phyloP scores from a whole-genome alignment of 2,329 filamentous ascomycete species.

The Talaromyces sp. region DNA sequence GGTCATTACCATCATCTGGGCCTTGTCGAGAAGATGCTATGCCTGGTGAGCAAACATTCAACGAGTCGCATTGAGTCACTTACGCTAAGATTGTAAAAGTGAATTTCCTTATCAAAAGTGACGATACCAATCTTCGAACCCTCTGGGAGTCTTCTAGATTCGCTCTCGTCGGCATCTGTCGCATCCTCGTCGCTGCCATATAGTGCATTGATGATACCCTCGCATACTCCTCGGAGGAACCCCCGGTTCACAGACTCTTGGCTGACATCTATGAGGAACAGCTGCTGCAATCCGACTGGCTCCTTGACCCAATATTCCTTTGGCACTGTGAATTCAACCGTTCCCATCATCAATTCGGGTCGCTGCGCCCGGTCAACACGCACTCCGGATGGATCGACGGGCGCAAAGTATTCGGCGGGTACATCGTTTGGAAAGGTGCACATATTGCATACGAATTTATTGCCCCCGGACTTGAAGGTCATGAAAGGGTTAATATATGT shows the following conservation, averaged over 20 bases:
- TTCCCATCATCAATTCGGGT: slow-evolving; percentile 84
- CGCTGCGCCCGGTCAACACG: slow-evolving; percentile 83
- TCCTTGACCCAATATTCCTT: slow-evolving; percentile 99
- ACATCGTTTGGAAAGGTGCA: slow-evolving; percentile 97
- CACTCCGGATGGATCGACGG: slow-evolving; percentile 78
- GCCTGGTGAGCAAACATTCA: slow-evolving; percentile 20
- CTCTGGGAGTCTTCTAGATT: slow-evolving; percentile 59
- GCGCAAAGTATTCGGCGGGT: slow-evolving; percentile 84
- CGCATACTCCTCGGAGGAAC: slow-evolving; percentile 83
- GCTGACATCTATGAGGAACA: slow-evolving; percentile 91
- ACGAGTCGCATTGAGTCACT: slow-evolving; percentile 31
- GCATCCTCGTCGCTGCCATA: slow-evolving; percentile 65
- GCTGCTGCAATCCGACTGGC: slow-evolving; percentile 77
- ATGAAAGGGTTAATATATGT: slow-evolving; percentile 99
- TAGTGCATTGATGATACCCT: slow-evolving; percentile 77
- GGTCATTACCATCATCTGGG: slow-evolving; percentile 98
- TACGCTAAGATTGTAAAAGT: slow-evolving; percentile 93
- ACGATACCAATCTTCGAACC: slow-evolving; percentile 90
- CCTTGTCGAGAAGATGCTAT: slow-evolving; percentile 70
- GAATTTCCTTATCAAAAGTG: slow-evolving; percentile 92
- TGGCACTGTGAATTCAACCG: slow-evolving; percentile 92
- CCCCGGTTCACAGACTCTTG: slow-evolving; percentile 88
- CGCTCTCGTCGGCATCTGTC: slow-evolving; percentile 36
- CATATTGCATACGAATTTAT: slow-evolving; percentile 97
- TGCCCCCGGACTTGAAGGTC: slow-evolving; percentile 90